Conservation (phyloP, 2,329 filamentous ascomycete genomes). For the Colletotrichum liaoningense region DNA sequence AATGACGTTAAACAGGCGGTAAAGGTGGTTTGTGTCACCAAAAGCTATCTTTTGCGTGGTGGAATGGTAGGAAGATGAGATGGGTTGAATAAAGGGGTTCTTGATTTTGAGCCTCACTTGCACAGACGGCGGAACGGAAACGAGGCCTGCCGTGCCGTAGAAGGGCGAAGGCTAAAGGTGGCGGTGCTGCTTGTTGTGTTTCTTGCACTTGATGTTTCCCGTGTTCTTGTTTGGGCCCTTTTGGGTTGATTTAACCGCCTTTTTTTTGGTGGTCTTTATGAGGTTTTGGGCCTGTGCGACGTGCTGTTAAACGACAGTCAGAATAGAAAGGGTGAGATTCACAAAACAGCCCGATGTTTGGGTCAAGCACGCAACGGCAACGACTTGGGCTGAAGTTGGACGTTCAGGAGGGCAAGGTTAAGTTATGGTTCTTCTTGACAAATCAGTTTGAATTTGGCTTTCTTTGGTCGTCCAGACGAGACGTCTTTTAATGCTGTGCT, state of each 20-base stretch:
- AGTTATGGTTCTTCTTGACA: not conserved
- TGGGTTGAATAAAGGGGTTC: not conserved
- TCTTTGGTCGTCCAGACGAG: not conserved
- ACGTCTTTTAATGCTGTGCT: not conserved
- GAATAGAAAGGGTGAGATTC: too few relatives aligned
- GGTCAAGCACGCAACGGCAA: not conserved
- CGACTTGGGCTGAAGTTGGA: too few relatives aligned
- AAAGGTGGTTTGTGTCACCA: not conserved
- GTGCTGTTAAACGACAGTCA: not conserved
- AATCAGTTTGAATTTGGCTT: not conserved
- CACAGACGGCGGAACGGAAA: not conserved
- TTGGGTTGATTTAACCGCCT: not conserved
- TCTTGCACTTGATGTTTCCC: not conserved
- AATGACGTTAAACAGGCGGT: too few relatives aligned
- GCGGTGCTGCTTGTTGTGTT: not conserved
- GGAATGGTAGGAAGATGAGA: not conserved
- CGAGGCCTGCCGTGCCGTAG: not conserved
- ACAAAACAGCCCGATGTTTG: not conserved
- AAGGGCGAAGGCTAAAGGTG: not conserved
- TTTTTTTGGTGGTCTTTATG: not conserved
- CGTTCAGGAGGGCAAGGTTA: not conserved
- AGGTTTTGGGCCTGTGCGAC: not conserved
- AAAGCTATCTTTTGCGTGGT: not conserved
- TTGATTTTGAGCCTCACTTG: not conserved
- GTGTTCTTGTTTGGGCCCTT: not conserved